Percentiles rank a stretch among this genome's conserved stretches.
Evolutionary conservation across 768 basidiomycete genomes (phyloP).

Genomic region (Hortiboletus flavorubellus): DNA sequence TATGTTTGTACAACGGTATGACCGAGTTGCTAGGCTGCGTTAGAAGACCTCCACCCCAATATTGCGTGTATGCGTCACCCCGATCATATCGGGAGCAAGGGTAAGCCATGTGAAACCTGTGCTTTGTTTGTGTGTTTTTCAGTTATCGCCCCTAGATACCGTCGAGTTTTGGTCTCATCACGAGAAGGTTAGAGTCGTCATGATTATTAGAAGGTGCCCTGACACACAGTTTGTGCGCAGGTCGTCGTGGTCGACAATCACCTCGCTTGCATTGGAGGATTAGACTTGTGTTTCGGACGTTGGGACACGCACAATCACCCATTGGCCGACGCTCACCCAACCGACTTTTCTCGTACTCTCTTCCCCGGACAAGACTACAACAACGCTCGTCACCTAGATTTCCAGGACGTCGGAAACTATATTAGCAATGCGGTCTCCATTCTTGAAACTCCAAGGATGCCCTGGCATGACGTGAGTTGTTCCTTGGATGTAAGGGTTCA

Average conservation of each 20-base stretch:
- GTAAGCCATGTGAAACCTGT: slow-evolving; percentile 22
- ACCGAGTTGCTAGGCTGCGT: slow-evolving; percentile 45
- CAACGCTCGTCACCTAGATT: slow-evolving; percentile 83
- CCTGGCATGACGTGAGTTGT: slow-evolving; percentile 87
- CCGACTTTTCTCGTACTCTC: slow-evolving; percentile 72
- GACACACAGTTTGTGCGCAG: slow-evolving; percentile 16
- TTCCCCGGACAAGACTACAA: slow-evolving; percentile 97
- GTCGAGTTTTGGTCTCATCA: slow-evolving; percentile 92
- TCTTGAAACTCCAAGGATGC: slow-evolving; percentile 74
- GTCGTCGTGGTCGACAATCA: slow-evolving; percentile 88
- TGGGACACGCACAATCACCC: slow-evolving; percentile 95
- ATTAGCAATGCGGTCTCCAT: slow-evolving; percentile 67
- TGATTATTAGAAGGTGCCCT: not conserved
- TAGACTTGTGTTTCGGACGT: slow-evolving; percentile 95
- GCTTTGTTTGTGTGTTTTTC: not conserved
- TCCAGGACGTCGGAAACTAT: slow-evolving; percentile 77
- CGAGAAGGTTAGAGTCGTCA: slow-evolving; percentile 55
- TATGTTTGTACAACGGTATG: not conserved
- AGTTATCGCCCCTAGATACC: slow-evolving; percentile 43
- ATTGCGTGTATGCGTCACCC: slow-evolving; percentile 89
- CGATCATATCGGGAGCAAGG: slow-evolving; percentile 83
- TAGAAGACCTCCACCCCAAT: slow-evolving; percentile 84
- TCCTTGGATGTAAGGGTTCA: not conserved
- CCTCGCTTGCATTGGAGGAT: slow-evolving; percentile 83
- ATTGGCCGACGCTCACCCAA: slow-evolving; percentile 89